Percentiles rank a stretch among this genome's conserved stretches.
phyloP scores from a whole-genome alignment of 495 filamentous ascomycete genomes.

The Pseudevernia furfuracea region DNA sequence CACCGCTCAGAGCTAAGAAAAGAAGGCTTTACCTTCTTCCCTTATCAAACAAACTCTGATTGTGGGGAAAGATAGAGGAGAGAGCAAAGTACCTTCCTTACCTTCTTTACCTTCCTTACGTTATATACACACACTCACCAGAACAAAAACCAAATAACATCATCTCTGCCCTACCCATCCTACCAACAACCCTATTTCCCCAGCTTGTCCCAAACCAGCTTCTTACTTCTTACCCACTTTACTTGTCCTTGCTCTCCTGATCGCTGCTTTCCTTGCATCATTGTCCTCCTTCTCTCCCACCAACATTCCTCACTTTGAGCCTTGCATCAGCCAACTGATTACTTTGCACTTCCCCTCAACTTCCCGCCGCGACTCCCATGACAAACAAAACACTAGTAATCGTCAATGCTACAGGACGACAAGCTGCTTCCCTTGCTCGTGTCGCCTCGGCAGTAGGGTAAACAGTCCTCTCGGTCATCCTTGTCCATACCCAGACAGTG shows the following conservation, averaged over 20 bases:
- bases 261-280: background rate
- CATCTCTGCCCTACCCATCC: background rate
- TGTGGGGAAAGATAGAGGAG: background rate
- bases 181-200: background rate
- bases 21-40: background rate
- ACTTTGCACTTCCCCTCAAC: background rate
- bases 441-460: conserved; percentile 79
- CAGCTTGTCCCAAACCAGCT: background rate
- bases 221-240: background rate
- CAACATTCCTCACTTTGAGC: background rate
- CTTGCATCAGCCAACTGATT: background rate
- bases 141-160: background rate
- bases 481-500: background rate
- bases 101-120: background rate
- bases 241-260: background rate
- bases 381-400: conserved; percentile 75
- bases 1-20: background rate
- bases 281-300: background rate
- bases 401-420: conserved; percentile 86
- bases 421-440: conserved; percentile 87
- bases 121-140: too few species aligned
- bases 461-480: background rate
- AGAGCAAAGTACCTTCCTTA: background rate
- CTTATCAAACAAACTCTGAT: background rate
- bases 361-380: conserved; percentile 33